A percentile compares a stretch with the other conserved stretches of the same genome.
Conservation (phyloP, 2,329 filamentous ascomycete genomes). For the Cryphonectria nitschkei region DNA sequence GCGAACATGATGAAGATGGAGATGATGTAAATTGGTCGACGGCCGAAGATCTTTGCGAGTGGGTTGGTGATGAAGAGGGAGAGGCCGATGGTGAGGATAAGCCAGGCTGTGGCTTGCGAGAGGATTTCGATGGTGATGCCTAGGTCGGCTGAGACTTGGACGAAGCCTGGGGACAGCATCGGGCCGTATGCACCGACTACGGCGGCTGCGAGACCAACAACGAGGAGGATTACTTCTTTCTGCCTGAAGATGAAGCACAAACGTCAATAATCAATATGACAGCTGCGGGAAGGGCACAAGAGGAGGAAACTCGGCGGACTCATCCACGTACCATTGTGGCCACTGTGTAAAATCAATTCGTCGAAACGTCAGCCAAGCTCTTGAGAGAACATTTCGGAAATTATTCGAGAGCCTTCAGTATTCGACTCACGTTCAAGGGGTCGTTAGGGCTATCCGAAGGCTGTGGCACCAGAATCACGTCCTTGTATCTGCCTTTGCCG, state of each 20-base stretch:
- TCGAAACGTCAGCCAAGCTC: conserved; percentile 29
- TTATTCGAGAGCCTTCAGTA: background rate
- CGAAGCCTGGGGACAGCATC: conserved; percentile 55
- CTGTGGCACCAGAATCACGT: conserved; percentile 48
- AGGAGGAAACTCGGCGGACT: background rate
- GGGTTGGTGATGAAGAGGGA: conserved; percentile 56
- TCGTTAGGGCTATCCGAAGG: conserved; percentile 53
- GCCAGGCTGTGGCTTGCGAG: conserved; percentile 51
- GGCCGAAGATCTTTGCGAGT: conserved; percentile 53
- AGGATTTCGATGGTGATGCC: conserved; percentile 48
- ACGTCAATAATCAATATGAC: background rate
- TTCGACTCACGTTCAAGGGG: conserved; percentile 43
- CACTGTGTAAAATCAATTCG: conserved; percentile 30
- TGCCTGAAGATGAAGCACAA: conserved; percentile 25
- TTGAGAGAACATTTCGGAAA: conserved; percentile 34
- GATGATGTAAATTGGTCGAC: conserved; percentile 53
- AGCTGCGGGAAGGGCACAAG: too few species aligned
- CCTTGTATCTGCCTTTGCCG: conserved; percentile 32
- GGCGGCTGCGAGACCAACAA: conserved; percentile 49
- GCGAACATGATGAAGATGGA: conserved; percentile 52
- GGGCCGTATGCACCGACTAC: conserved; percentile 56
- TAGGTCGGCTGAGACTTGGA: conserved; percentile 48
- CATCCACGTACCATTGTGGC: conserved; percentile 42
- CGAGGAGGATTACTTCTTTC: conserved; percentile 50
- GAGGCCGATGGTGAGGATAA: conserved; percentile 51